Base-by-base conservation (phyloP, 345 rosid genomes). In the Noccaea bulbosa region DNA sequence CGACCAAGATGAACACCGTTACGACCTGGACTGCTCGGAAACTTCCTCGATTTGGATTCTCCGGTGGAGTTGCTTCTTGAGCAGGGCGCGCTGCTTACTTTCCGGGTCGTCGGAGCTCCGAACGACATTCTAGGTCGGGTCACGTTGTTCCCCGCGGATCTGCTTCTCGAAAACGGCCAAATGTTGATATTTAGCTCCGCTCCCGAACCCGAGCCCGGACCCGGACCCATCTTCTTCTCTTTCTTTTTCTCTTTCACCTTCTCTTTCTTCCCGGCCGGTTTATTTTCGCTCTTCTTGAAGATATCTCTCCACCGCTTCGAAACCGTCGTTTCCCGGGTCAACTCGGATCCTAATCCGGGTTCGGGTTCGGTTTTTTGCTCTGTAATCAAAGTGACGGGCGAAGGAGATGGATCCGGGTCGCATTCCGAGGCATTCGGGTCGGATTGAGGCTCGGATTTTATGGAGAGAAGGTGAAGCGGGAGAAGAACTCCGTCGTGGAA, bases 131-230 rank as follows among this genome's bases (percentile, higher is more conserved):
- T 82, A 44, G 90, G 86, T 67, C 96, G 81, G 72, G 73, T 58
- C 54, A 55, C 85, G 39, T 79, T 48, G 75, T 80, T 90, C 0
- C 92, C 93, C 1, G 88, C 87, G 79, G 96, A 90, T 82, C 92
- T 90, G 66, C 93, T 90, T 72, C 93, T 73, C 11, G 93, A 84
- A 74, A 90, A 90, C 10, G 92, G 93, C 96, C 96, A 90, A 22
- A 90, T 76, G 77, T 90, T 82, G 52, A 90, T 90, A 24, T 88
- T 90, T 27, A 88, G 74, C 83, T 84, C 91, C 1, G 93, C 80
- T 72, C 62, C 72, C 1, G 78, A 39, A 2, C 71, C 75, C 7
- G 76, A 37, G n/a, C 74, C 74, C 10, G 87, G 53, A 57, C 59
- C 74, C 2, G 71, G 33, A 62, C 67, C 76, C 46, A 71, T 81